Percentiles rank a stretch among this genome's conserved stretches.
These are phyloP conservation scores for Fusarium sp. DNA, from an alignment of 2,329 filamentous ascomycete species.

Conservation along the genomic window DNA sequence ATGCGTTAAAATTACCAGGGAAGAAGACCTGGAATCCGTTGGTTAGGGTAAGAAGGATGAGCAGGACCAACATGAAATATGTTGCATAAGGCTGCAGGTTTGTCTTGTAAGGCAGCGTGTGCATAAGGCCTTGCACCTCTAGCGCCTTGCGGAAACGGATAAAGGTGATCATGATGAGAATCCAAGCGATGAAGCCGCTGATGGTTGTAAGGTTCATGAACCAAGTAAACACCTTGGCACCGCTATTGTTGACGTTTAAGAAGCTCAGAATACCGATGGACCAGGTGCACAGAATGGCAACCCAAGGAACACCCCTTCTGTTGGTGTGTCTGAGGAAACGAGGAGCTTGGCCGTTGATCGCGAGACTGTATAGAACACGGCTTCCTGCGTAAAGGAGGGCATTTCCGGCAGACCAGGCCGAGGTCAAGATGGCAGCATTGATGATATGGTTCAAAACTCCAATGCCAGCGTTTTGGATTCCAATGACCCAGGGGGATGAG, in stretches of 20 bases:
- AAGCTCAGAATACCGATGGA: slow-evolving; percentile 74
- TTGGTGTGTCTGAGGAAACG: slow-evolving; percentile 69
- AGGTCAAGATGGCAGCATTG: slow-evolving; percentile 75
- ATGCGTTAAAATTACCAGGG: slow-evolving; percentile 69
- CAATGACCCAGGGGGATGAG: slow-evolving; percentile 72
- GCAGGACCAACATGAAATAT: slow-evolving; percentile 67
- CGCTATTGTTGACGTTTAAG: slow-evolving; percentile 44
- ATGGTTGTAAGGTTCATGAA: slow-evolving; percentile 25
- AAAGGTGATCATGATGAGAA: slow-evolving; percentile 59
- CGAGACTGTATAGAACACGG: slow-evolving; percentile 77
- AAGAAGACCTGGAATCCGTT: slow-evolving; percentile 84
- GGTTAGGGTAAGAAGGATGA: slow-evolving; percentile 73
- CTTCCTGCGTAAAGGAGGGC: slow-evolving; percentile 74
- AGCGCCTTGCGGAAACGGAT: slow-evolving; percentile 58
- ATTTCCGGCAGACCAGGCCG: slow-evolving; percentile 71
- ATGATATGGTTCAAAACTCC: slow-evolving; percentile 72
- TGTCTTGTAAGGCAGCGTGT: slow-evolving; percentile 64
- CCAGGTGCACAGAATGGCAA: slow-evolving; percentile 64
- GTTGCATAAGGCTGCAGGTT: slow-evolving; percentile 72
- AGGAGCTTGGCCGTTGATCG: slow-evolving; percentile 74
- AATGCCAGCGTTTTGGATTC: slow-evolving; percentile 75
- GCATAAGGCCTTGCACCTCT: slow-evolving; percentile 58
- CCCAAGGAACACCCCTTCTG: slow-evolving; percentile 70
- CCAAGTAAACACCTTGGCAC: slow-evolving; percentile 28
- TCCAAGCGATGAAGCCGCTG: slow-evolving; percentile 54